Evolutionary conservation across 495 filamentous ascomycete species (phyloP).

Genomic region (Aspergillus ostianus): DNA sequence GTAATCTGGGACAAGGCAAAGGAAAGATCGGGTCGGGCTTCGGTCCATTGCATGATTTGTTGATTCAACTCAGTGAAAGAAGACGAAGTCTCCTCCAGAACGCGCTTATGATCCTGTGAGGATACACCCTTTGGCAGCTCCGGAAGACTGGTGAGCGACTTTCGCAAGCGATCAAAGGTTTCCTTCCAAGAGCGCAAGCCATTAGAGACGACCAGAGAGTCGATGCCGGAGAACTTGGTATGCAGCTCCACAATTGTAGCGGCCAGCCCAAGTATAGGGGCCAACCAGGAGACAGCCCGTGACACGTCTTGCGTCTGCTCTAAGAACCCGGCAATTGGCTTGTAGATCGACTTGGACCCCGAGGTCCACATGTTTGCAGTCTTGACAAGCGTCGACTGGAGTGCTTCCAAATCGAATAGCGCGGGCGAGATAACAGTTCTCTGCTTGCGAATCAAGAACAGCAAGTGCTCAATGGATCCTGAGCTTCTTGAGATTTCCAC

Average conservation of each 20-base stretch:
- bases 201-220: constrained; percentile 39
- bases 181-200: constrained; percentile 51
- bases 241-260: constrained; percentile 55
- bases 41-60: constrained; percentile 41
- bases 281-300: constrained; percentile 47
- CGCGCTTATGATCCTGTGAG: constrained; percentile 41
- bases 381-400: constrained; percentile 37
- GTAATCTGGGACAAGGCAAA: constrained; percentile 63
- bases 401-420: constrained; percentile 32
- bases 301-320: constrained; percentile 22
- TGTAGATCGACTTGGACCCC: constrained; percentile 28
- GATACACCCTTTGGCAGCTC: constrained; percentile 53
- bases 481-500: constrained; percentile 74
- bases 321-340: constrained; percentile 19
- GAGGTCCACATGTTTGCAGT: constrained; percentile 45
- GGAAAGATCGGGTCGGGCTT: constrained; percentile 54
- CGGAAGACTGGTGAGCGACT: constrained; percentile 47
- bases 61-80: constrained; percentile 43
- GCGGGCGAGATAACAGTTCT: constrained; percentile 51
- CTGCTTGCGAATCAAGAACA: constrained; percentile 68
- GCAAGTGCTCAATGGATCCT: constrained; percentile 77
- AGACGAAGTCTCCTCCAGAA: constrained; percentile 43
- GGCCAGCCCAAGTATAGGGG: constrained; percentile 46
- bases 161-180: constrained; percentile 37
- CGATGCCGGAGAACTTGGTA: constrained; percentile 53